Percentiles rank a stretch among this genome's conserved stretches.
phyloP scores from a whole-genome alignment of 2,329 filamentous ascomycete species.

The Aureobasidium sp. region DNA sequence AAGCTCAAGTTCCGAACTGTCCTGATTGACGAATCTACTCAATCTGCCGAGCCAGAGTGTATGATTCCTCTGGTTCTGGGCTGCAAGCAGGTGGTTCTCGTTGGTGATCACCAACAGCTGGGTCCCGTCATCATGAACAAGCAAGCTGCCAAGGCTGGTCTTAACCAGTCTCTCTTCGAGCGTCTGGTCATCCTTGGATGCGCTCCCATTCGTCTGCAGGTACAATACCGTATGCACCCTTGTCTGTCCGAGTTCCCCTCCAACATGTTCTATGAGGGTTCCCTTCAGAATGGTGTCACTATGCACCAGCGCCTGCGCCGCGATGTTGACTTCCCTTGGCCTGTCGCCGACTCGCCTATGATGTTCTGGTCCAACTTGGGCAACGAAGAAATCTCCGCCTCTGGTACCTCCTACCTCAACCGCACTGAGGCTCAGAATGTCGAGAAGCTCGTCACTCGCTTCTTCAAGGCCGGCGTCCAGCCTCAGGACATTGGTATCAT shows the following conservation, averaged over 20 bases:
- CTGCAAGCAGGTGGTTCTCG: slow-evolving; percentile 98
- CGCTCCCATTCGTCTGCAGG: slow-evolving; percentile 85
- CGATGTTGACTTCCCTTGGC: slow-evolving; percentile 98
- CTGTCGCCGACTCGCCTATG: slow-evolving; percentile 88
- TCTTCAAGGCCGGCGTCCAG: slow-evolving; percentile 98
- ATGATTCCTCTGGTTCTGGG: slow-evolving; percentile 97
- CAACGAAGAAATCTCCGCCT: slow-evolving; percentile 96
- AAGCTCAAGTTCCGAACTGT: slow-evolving; percentile 99
- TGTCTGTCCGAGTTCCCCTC: slow-evolving; percentile 95
- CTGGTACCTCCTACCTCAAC: slow-evolving; percentile 95
- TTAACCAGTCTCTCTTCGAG: slow-evolving; percentile 98
- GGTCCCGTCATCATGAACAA: slow-evolving; percentile 99
- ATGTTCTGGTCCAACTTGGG: slow-evolving; percentile 99
- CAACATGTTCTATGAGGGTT: slow-evolving; percentile 99
- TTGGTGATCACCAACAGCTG: slow-evolving; percentile 96
- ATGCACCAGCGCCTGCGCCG: slow-evolving; percentile 79
- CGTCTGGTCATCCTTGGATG: slow-evolving; percentile 85
- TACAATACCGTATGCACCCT: slow-evolving; percentile 98
- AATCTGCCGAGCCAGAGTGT: slow-evolving; percentile 95
- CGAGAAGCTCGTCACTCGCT: slow-evolving; percentile 95
- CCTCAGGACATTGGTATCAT: slow-evolving; percentile 93
- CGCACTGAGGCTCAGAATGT: slow-evolving; percentile 95
- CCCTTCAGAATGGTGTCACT: slow-evolving; percentile 92
- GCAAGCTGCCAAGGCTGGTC: slow-evolving; percentile 93
- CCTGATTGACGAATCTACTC: slow-evolving; percentile 94